A percentile compares a stretch with the other conserved stretches of the same genome.
Conservation (phyloP, 2,329 filamentous ascomycete genomes). For the Ophiostoma angusticollis region DNA sequence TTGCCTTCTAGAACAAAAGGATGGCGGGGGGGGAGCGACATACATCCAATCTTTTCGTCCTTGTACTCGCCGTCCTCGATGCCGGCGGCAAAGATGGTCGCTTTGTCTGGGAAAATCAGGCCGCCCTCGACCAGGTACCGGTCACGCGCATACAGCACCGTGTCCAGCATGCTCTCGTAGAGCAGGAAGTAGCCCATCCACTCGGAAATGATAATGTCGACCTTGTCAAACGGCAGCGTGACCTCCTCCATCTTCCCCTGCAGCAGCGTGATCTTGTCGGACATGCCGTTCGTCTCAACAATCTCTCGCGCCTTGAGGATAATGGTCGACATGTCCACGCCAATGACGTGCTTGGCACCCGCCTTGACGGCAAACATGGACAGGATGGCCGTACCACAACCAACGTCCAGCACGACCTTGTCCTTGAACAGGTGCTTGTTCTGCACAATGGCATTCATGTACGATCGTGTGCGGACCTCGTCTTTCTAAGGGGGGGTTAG, state of each 20-base stretch:
- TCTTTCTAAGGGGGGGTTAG: slow-evolving; percentile 57
- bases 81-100: slow-evolving; percentile 89
- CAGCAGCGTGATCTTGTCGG: slow-evolving; percentile 90
- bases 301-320: slow-evolving; percentile 98
- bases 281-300: slow-evolving; percentile 79
- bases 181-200: slow-evolving; percentile 99
- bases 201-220: slow-evolving; percentile 99
- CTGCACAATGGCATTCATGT: slow-evolving; percentile 95
- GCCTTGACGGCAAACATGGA: slow-evolving; percentile 98
- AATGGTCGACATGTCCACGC: slow-evolving; percentile 99
- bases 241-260: slow-evolving; percentile 99
- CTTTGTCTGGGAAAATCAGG: slow-evolving; percentile 97
- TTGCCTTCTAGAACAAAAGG: neutral
- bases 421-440: slow-evolving; percentile 90
- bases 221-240: slow-evolving; percentile 79
- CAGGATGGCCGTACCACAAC: slow-evolving; percentile 93
- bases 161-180: slow-evolving; percentile 98
- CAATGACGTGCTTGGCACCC: slow-evolving; percentile 95
- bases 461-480: slow-evolving; percentile 90
- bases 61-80: slow-evolving; percentile 99
- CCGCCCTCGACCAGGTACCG: slow-evolving; percentile 76
- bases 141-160: slow-evolving; percentile 91
- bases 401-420: slow-evolving; percentile 89
- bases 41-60: slow-evolving; percentile 99
- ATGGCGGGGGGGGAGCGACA: slow-evolving; percentile 24